Percentiles rank a stretch among this genome's conserved stretches.
phyloP scores from a whole-genome alignment of 768 basidiomycete genomes.

The Termitomyces sp. region DNA sequence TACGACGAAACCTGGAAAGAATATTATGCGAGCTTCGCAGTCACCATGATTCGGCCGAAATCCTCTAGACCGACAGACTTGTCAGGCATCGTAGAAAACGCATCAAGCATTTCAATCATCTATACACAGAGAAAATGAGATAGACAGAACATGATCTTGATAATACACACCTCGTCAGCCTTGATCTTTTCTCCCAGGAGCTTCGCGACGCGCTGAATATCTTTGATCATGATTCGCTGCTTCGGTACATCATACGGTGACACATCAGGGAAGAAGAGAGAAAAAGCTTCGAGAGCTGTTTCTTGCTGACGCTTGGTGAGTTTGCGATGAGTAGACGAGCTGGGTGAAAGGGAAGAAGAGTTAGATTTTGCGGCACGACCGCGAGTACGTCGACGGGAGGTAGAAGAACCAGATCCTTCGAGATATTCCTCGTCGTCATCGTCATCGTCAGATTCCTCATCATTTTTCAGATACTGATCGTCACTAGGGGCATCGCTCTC shows the following conservation, averaged over 20 bases:
- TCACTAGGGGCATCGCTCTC: conserved; percentile 10
- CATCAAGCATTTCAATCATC: conserved; percentile 78
- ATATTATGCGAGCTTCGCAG: conserved; percentile 39
- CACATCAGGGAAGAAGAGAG: conserved; percentile 66
- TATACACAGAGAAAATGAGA: conserved; percentile 17
- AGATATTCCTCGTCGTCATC: conserved; percentile 27
- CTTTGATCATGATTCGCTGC: conserved; percentile 59
- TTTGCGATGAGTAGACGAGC: conserved; percentile 11
- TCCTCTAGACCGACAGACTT: conserved; percentile 62
- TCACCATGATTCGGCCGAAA: conserved; percentile 72
- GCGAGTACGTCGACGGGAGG: conserved; percentile 15
- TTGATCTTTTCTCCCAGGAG: conserved; percentile 68
- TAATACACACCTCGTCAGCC: conserved; percentile 57
- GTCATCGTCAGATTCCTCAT: conserved; percentile 6
- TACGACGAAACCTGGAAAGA: neutral
- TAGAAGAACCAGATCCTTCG: conserved; percentile 15
- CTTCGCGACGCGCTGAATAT: conserved; percentile 55
- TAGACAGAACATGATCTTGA: neutral
- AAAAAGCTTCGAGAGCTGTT: conserved; percentile 53
- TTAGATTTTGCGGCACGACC: conserved; percentile 2
- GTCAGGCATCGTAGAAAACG: conserved; percentile 66
- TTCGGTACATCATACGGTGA: conserved; percentile 36
- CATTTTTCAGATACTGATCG: conserved; percentile 14
- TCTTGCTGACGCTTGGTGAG: conserved; percentile 49
- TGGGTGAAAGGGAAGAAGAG: conserved; percentile 5